Percentiles rank a stretch among this genome's conserved stretches.
Conservation (phyloP, 257 asterid species). For the Solanum paucissectum region DNA sequence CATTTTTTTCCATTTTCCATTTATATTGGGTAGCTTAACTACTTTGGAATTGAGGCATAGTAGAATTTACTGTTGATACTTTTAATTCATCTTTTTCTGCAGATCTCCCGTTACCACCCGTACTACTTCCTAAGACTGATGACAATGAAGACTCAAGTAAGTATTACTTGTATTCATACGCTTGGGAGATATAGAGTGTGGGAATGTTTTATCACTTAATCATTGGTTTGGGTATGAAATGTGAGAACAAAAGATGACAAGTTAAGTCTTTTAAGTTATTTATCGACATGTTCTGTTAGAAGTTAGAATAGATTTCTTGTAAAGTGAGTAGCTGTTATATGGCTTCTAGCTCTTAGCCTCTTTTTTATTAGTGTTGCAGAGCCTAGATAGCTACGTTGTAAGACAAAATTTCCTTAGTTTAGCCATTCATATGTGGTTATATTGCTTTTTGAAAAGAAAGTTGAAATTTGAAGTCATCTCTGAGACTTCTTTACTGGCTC, state of each 20-base stretch:
- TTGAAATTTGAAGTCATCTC: neutral
- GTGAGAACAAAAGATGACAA: neutral
- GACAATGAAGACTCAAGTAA: conserved; percentile 66
- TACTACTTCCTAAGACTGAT: conserved; percentile 46
- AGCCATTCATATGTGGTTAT: neutral
- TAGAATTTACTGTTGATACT: neutral
- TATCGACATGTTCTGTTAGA: neutral
- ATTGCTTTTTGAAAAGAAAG: neutral
- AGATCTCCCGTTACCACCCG: conserved; percentile 66
- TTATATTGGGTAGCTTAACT: neutral
- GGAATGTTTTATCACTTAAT: neutral
- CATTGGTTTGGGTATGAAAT: neutral
- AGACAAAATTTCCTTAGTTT: neutral
- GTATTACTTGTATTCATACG: neutral
- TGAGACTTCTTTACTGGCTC: neutral
- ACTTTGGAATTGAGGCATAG: neutral
- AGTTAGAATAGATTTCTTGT: neutral
- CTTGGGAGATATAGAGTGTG: neutral
- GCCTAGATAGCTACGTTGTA: neutral
- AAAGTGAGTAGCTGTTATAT: neutral
- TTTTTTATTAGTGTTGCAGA: neutral
- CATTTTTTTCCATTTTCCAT: neutral
- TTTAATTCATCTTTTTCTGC: neutral
- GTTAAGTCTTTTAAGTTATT: neutral
- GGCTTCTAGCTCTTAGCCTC: neutral